Base-by-base conservation (phyloP, 805 yeast genomes). In the Ogataea polymorpha region DNA sequence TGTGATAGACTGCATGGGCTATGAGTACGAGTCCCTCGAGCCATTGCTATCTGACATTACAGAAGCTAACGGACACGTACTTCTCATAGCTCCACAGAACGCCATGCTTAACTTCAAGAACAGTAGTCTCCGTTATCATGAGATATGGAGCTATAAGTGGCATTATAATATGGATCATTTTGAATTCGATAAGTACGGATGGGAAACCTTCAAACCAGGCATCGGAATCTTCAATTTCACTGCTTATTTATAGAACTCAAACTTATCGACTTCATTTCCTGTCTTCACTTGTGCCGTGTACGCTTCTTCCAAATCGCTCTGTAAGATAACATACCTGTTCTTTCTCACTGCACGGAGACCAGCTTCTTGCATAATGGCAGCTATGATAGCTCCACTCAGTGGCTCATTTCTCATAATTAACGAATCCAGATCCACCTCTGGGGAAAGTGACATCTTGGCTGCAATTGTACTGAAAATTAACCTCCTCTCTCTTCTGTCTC, bases 341-440 rank as follows among this genome's bases (percentile, higher is more conserved):
- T 91, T 93, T 71, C 99, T 85, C 34, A 93, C 98, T 2, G 99
- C 99, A 55, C 99, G 80, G 54, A 93, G 76, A 53, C 99, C 99
- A 21, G 99, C 99, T 69, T 95, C 99, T 75, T 93, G 99, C 99
- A 93, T 93, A 54, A 93, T 91, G 13, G 99, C 99, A 12, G 99
- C 98, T 61, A 93, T 93, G 42, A 91, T 78, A 10, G 96, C 99
- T 60, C 99, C 99, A 26, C 96, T 87, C 44, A 95, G 72, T 29
- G 99, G 96, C 63, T 93, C 99, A 61, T 93, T 93, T 66, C 99
- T 84, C 55, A 89, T 79, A 54, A 93, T 91, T 55, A 93, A 76
- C 16, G 96, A 84, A 67, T 95, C 99, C 55, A 93, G 75, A 63
- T 93, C 99, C 38, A 80, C 96, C 67, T 93, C 99, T 18, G 99